phyloP scores from a whole-genome alignment of 257 asterid genomes.

The Linderniella brevidens region DNA sequence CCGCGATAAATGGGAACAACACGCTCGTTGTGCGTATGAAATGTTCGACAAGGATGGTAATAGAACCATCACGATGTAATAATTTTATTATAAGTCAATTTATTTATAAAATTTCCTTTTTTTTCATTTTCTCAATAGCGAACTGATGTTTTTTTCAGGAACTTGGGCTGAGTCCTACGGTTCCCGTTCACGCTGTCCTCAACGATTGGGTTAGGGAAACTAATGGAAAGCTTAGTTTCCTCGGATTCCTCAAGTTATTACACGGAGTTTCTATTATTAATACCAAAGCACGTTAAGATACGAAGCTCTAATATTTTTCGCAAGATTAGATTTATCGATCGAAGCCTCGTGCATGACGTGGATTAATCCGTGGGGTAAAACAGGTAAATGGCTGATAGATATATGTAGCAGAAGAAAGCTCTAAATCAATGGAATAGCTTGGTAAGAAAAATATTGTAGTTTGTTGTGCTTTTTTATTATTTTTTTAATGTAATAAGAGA shows the following conservation, averaged over 20 bases:
- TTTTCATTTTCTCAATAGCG: background rate
- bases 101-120: slow-evolving; percentile 2
- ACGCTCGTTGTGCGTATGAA: slow-evolving; percentile 81
- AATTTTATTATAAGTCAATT: slow-evolving; percentile 14
- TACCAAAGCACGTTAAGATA: slow-evolving; percentile 33
- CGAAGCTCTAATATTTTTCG: too few relatives aligned
- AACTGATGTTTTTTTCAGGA: slow-evolving; percentile 28
- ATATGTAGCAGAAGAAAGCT: too few relatives aligned
- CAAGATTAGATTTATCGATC: too few relatives aligned
- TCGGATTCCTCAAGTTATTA: slow-evolving; percentile 63
- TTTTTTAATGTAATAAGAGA: too few relatives aligned
- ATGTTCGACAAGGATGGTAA: slow-evolving; percentile 83
- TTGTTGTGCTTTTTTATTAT: too few relatives aligned
- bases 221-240: slow-evolving; percentile 82
- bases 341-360: too few relatives aligned
- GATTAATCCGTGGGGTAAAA: too few relatives aligned
- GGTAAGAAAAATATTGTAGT: too few relatives aligned
- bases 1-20: slow-evolving; percentile 75
- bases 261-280: slow-evolving; percentile 58
- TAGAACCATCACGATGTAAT: slow-evolving; percentile 74
- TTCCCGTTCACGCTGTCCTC: slow-evolving; percentile 78
- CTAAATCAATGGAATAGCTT: too few relatives aligned
- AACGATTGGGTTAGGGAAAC: slow-evolving; percentile 79
- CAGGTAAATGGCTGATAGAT: too few relatives aligned
- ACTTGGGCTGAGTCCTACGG: slow-evolving; percentile 77